Conservation (phyloP, 257 asterid genomes). For the Gentiana dahurica region DNA sequence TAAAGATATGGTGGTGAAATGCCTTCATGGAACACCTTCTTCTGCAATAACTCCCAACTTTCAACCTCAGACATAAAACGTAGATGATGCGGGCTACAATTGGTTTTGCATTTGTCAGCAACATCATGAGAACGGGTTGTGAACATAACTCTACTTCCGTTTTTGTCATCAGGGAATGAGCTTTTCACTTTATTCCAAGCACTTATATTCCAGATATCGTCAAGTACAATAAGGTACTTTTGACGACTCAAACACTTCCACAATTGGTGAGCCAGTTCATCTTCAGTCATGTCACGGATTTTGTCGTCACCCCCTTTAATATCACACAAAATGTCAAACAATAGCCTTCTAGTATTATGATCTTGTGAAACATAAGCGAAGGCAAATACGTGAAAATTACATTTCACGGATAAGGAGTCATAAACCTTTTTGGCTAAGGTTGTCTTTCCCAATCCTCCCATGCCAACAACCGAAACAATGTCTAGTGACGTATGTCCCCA, state of each 20-base stretch:
- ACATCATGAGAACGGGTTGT: conserved; percentile 27
- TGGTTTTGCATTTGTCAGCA: conserved; percentile 22
- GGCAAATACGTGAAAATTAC: not conserved
- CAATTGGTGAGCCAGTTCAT: too few species aligned
- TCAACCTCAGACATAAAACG: conserved; percentile 20
- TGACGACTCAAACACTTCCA: too few species aligned
- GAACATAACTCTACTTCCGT: conserved; percentile 38
- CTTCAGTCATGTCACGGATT: too few species aligned
- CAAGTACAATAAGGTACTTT: conserved; percentile 36
- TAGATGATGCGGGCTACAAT: conserved; percentile 10
- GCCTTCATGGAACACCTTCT: conserved; percentile 27
- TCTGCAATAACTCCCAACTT: conserved; percentile 45
- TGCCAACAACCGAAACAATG: conserved; percentile 1
- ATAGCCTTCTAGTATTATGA: not conserved
- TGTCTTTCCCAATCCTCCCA: conserved; percentile 3
- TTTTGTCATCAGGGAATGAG: conserved; percentile 25
- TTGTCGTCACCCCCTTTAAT: too few species aligned
- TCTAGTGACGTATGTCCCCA: not conserved
- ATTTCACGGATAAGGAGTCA: not conserved
- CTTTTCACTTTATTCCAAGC: conserved; percentile 23
- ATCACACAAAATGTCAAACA: too few species aligned
- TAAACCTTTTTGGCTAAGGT: not conserved
- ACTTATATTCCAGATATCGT: conserved; percentile 28
- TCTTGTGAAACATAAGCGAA: conserved; percentile 3
- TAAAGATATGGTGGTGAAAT: conserved; percentile 16